Evolutionary conservation across 2,329 filamentous ascomycete genomes (phyloP), one percentile per base, ranked within the genome.

Genomic region (Colletotrichum limetticola): DNA sequence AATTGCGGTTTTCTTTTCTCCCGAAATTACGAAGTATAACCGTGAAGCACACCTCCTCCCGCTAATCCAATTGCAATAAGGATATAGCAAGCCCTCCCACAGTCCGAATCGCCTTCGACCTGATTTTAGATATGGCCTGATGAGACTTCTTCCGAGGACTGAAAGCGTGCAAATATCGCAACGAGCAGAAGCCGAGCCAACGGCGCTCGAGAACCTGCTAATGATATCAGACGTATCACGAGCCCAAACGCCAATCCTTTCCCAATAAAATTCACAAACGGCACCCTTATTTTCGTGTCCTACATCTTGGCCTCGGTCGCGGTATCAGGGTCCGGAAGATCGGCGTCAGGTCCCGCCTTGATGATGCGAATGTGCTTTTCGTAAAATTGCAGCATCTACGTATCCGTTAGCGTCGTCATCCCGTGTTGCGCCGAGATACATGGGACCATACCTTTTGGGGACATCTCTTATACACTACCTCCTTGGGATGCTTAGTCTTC

Each of bases 401-500:
- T 26, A 11, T 2, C 5, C 11, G n/a, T 63, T 7, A 68, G 59
- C 3, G 22, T 14, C 12, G 2, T n/a, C 55, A 28, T 14, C 32
- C n/a, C 8, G 60, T 14, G 19, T 52, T 12, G 12, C 12, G 37
- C 37, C 12, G 26, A n/a, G 12, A 24, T 14, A 22, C 53, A 32
- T 5, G 14, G 32, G 46, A 22, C 19, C 49, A 14, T 28, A 93
- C 92, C 87, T 92, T 94, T 79, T 96, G 94, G 0, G 94, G 94
- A 76, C 93, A 95, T 76, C 94, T 92, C 78, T 91, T 88, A 77
- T 95, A 94, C 8, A 95, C 88, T 16, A 91, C 87, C 24, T 86
- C 81, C 19, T 94, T 90, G 11, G 90, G 87, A 77, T 96, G 94
- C 78, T 93, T 91, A 1, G 93, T 94, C 84, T 94, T 95, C 60